phyloP scores from a whole-genome alignment of 441 rosid genomes.

The Brassica balearica region DNA sequence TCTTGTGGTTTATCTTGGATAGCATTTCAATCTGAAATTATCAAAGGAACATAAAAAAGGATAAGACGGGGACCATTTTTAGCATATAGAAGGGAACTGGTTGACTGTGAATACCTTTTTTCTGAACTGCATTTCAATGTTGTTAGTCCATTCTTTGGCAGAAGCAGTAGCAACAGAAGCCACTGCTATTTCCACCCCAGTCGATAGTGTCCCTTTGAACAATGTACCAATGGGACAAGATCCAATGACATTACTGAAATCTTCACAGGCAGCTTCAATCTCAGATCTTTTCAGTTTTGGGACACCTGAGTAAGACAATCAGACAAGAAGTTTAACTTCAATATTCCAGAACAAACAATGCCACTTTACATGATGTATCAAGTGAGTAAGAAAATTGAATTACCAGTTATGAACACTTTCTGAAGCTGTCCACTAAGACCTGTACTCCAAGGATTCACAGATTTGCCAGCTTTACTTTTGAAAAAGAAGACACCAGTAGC shows the following conservation, averaged over 20 bases:
- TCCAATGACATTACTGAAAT: slow-evolving; percentile 77
- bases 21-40: slow-evolving; percentile 63
- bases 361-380: slow-evolving; percentile 3
- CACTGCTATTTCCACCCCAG: slow-evolving; percentile 71
- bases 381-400: slow-evolving; percentile 2
- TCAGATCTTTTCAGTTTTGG: slow-evolving; percentile 78
- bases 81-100: slow-evolving; percentile 1
- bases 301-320: slow-evolving; percentile 58
- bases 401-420: slow-evolving; percentile 91
- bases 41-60: slow-evolving; percentile 5
- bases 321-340: background rate
- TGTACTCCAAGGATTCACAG: slow-evolving; percentile 87
- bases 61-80: background rate
- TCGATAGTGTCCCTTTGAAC: slow-evolving; percentile 77
- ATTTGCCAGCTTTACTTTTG: slow-evolving; percentile 56
- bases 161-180: slow-evolving; percentile 55
- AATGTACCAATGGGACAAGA: slow-evolving; percentile 71
- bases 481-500: slow-evolving; percentile 46
- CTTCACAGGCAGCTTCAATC: slow-evolving; percentile 79
- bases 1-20: slow-evolving; percentile 84
- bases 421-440: slow-evolving; percentile 96
- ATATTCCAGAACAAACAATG: background rate
- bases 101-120: slow-evolving; percentile 51
- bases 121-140: slow-evolving; percentile 68
- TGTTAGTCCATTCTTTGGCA: slow-evolving; percentile 66